Percentiles rank a stretch among this genome's conserved stretches.
Conservation (phyloP, 306 rosid species). For the Cicer cuneatum region DNA sequence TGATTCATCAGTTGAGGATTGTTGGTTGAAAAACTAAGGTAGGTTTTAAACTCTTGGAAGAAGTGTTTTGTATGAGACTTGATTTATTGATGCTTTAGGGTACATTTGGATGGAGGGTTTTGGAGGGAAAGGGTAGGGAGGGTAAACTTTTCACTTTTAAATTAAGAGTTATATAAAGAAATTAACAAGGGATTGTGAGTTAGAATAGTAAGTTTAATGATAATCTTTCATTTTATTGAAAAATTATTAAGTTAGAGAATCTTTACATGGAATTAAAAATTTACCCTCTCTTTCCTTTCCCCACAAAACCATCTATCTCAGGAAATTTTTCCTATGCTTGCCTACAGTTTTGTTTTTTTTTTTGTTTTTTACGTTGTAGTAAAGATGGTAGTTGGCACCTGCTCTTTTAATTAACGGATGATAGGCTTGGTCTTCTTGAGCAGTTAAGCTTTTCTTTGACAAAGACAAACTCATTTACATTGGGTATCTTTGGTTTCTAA, state of each 20-base stretch:
- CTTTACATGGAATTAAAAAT: background rate
- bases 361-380: slow-evolving; percentile 34
- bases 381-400: slow-evolving; percentile 23
- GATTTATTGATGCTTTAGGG: slow-evolving; percentile 14
- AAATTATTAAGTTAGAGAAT: background rate
- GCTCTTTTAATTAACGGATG: slow-evolving; percentile 1
- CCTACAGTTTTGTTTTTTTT: slow-evolving; percentile 13
- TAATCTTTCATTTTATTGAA: slow-evolving; percentile 1
- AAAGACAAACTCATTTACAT: background rate
- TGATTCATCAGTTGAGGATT: slow-evolving; percentile 31
- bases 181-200: background rate
- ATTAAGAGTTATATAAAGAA: background rate
- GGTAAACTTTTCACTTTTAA: background rate
- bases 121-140: slow-evolving; percentile 2
- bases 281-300: background rate
- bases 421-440: slow-evolving; percentile 13
- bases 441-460: background rate
- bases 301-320: background rate
- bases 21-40: slow-evolving; percentile 33
- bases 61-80: slow-evolving; percentile 33
- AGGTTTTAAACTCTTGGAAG: slow-evolving; percentile 7
- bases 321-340: slow-evolving; percentile 30
- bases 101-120: slow-evolving; percentile 16
- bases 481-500: slow-evolving; percentile 33
- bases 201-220: slow-evolving; percentile 10